A percentile compares a stretch with the other conserved stretches of the same genome.
phyloP scores from a whole-genome alignment of 305 asterid genomes.

The Rubia balearica region DNA sequence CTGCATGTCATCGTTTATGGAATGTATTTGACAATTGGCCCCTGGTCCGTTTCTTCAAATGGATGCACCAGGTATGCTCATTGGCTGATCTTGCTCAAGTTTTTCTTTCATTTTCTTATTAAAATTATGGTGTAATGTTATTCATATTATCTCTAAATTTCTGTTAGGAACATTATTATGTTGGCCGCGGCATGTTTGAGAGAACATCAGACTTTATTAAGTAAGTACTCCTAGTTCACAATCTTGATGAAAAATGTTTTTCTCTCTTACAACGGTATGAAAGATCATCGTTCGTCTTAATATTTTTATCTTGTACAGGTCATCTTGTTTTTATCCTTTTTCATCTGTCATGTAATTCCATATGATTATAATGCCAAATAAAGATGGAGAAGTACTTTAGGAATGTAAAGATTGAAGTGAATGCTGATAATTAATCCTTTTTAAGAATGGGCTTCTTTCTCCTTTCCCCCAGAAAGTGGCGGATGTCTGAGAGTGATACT shows the following conservation, averaged over 20 bases:
- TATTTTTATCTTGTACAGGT: too few relatives aligned
- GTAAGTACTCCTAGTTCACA: conserved; percentile 36
- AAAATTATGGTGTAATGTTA: conserved; percentile 14
- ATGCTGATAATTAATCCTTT: too few relatives aligned
- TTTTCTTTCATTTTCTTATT: conserved; percentile 8
- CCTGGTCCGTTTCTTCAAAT: conserved; percentile 65
- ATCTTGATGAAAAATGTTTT: not conserved
- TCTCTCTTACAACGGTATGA: not conserved
- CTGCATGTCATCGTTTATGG: conserved; percentile 76
- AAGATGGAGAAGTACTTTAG: too few relatives aligned
- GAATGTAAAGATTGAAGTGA: too few relatives aligned
- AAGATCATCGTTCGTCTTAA: not conserved
- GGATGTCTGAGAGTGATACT: too few relatives aligned
- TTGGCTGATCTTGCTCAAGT: conserved; percentile 4
- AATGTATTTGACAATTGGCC: conserved; percentile 60
- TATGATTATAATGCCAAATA: too few relatives aligned
- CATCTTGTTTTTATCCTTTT: too few relatives aligned
- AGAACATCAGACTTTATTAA: conserved; percentile 76
- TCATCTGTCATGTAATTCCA: too few relatives aligned
- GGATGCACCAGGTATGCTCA: conserved; percentile 94
- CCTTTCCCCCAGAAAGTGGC: too few relatives aligned
- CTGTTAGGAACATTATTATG: conserved; percentile 84
- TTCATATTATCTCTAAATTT: conserved; percentile 3
- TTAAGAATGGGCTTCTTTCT: too few relatives aligned
- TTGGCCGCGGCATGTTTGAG: conserved; percentile 98